These are phyloP conservation scores for Gossypium bickii DNA, from an alignment of 345 rosid species.

Conservation along the genomic window DNA sequence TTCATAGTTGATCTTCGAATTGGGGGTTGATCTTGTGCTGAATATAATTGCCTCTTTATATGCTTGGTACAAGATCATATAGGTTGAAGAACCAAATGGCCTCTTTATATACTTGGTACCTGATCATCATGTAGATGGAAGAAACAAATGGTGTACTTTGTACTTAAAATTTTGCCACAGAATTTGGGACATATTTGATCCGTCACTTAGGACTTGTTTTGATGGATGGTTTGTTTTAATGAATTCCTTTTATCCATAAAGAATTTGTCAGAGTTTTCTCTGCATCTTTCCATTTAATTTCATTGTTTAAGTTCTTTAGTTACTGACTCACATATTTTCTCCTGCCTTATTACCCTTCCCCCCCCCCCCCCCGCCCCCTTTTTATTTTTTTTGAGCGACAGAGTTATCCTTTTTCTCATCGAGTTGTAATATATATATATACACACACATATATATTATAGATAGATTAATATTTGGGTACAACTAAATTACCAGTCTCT, in stretches of 20 bases:
- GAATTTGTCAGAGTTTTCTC: neutral
- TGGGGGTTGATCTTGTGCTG: neutral
- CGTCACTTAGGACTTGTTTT: neutral
- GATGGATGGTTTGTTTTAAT: neutral
- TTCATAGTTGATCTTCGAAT: neutral
- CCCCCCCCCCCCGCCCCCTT: too few species aligned
- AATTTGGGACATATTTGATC: neutral
- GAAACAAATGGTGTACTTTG: neutral
- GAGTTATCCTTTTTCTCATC: too few species aligned
- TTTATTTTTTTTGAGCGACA: too few species aligned
- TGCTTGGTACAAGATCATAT: neutral
- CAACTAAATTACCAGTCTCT: too few species aligned
- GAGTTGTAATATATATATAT: too few species aligned
- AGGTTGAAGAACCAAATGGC: neutral
- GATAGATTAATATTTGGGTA: too few species aligned
- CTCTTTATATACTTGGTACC: too few species aligned
- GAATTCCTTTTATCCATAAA: neutral
- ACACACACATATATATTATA: too few species aligned
- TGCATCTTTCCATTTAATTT: neutral
- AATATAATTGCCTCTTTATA: too few species aligned
- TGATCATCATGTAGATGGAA: neutral
- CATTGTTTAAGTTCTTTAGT: neutral
- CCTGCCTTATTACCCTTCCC: too few species aligned
- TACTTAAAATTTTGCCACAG: neutral
- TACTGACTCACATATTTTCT: too few species aligned